phyloP scores from a whole-genome alignment of 2,329 filamentous ascomycete species.

The Cladosporium sp. region DNA sequence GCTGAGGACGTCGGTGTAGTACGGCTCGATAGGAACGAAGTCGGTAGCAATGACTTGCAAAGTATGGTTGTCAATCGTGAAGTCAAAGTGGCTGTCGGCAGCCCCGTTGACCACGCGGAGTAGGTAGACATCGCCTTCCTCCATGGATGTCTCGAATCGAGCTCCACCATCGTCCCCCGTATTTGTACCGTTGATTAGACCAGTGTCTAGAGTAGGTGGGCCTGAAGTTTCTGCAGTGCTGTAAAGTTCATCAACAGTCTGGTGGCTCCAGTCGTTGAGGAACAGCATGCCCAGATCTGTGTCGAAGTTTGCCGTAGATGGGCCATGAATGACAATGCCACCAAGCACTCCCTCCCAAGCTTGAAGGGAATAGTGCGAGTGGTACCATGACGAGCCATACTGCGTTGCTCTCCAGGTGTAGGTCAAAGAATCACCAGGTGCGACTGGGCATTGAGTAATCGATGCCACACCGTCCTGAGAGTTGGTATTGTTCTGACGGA shows the following conservation, averaged over 20 bases:
- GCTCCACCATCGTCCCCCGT: conserved; percentile 28
- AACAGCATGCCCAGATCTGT: conserved; percentile 42
- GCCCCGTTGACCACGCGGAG: conserved; percentile 48
- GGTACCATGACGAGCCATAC: conserved; percentile 45
- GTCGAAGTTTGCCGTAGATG: conserved; percentile 43
- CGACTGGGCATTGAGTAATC: conserved; percentile 67
- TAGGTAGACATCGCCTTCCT: conserved; percentile 46
- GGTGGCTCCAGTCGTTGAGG: conserved; percentile 44
- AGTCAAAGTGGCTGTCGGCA: conserved; percentile 42
- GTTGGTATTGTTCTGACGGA: conserved; percentile 56
- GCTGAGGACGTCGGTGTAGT: conserved; percentile 39
- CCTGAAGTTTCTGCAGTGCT: conserved; percentile 30
- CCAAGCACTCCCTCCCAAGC: conserved; percentile 44
- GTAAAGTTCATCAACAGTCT: conserved; percentile 34
- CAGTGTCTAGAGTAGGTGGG: conserved; percentile 38
- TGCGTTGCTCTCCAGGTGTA: conserved; percentile 43
- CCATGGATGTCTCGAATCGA: conserved; percentile 33
- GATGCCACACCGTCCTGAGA: conserved; percentile 49
- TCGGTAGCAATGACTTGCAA: conserved; percentile 49
- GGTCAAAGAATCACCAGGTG: conserved; percentile 54
- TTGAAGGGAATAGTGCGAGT: conserved; percentile 47
- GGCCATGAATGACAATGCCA: conserved; percentile 44
- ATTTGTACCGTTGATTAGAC: conserved; percentile 41
- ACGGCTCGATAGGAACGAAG: conserved; percentile 48
- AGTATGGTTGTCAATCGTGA: conserved; percentile 45